Evolutionary conservation across 2,329 filamentous ascomycete species (phyloP), one percentile per base, ranked within the genome.

Genomic region (Cladorrhinum sp.): DNA sequence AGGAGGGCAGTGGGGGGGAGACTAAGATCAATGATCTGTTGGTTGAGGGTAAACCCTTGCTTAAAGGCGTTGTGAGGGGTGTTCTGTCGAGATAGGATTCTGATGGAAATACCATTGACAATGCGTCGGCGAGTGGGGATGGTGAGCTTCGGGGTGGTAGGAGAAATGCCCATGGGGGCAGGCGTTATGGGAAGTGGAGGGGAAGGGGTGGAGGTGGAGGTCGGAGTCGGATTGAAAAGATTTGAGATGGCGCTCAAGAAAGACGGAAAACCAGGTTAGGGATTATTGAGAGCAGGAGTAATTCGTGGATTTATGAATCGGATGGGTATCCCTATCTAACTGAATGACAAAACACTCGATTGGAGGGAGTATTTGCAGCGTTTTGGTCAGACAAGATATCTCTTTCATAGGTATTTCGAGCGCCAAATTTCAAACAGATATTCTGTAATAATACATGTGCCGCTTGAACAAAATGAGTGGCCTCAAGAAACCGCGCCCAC

Each of bases 31-130:
- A 69, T 3, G 83, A 85, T 59, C 65, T 83, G 18, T 72, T 79
- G 9, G 76, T 86, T 49, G 77, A 81, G 54, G 78, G 77, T 2
- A 79, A 78, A 68, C 79, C 80, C 1, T 71, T 74, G 3, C 45
- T 85, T 2, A 76, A 76, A 60, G 82, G 83, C 1, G 71, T 72
- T 7, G 81, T 84, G 27, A 75, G 69, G 55, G 79, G 76, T 2
- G 80, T 85, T 23, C 69, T 80, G 45, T 79, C 78, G n/a, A 78
- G 74, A 66, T 84, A 79, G 72, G 58, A 62, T 12, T 18, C n/a
- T 48, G 25, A 45, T 38, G 25, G 29, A 25, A 18, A 41, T 53
- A 58, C 41, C 24, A 16, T 12, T 25, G 12, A 10, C 3, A 25
- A 9, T 9, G 22, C 48, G 18, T 13, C 7, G 18, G 8, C 8